phyloP scores from a whole-genome alignment of 1,139 yeast species.

The Pichia cactophila region DNA sequence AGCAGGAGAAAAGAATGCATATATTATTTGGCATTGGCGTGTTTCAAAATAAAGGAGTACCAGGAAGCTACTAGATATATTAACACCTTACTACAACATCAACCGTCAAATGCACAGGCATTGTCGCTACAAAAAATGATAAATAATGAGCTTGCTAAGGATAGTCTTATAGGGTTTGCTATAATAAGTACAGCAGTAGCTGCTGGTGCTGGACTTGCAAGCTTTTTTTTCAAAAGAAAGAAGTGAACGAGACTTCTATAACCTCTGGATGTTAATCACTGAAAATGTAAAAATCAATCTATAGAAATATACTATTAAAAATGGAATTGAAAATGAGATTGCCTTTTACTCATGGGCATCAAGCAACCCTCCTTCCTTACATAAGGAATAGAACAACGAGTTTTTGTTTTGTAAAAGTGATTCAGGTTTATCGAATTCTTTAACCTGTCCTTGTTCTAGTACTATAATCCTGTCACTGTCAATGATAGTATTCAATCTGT shows the following conservation, averaged over 20 bases:
- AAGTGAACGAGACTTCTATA: conserved; percentile 7
- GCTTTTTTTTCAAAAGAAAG: conserved; percentile 19
- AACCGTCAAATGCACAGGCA: conserved; percentile 58
- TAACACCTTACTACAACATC: conserved; percentile 66
- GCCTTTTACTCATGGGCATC: not conserved
- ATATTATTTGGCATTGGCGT: conserved; percentile 82
- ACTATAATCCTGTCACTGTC: conserved; percentile 88
- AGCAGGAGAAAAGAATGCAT: conserved; percentile 82
- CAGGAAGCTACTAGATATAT: conserved; percentile 80
- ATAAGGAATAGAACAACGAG: conserved; percentile 70
- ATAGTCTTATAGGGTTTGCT: conserved; percentile 84
- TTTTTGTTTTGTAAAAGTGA: conserved; percentile 57
- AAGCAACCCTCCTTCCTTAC: conserved; percentile 56
- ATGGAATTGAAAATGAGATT: not conserved
- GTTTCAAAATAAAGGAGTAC: conserved; percentile 83
- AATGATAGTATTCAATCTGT: conserved; percentile 85
- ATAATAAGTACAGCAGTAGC: conserved; percentile 81
- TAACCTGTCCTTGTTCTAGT: conserved; percentile 74
- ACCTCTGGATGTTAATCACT: no score
- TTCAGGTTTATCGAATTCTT: conserved; percentile 79
- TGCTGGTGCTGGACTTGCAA: conserved; percentile 53
- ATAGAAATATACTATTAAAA: not conserved
- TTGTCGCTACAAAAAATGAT: conserved; percentile 54
- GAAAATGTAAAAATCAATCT: not conserved
- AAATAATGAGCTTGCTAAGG: conserved; percentile 77